Base-by-base conservation (phyloP, 768 basidiomycete genomes). In the Leccinum rimulosum region DNA sequence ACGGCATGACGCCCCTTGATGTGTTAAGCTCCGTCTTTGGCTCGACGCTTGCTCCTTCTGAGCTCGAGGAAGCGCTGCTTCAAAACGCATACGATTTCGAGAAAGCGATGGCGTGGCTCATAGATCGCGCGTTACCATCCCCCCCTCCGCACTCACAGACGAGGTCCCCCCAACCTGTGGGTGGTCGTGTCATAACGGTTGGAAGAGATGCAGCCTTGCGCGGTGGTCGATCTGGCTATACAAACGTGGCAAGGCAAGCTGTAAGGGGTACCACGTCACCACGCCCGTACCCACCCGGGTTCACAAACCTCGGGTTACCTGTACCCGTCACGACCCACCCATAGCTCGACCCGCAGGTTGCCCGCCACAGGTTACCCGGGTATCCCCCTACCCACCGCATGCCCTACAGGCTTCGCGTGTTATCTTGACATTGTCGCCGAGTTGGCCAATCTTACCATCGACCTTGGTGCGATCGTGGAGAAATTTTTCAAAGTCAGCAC, bases 1-100 rank as follows among this genome's bases (percentile, higher is more conserved):
- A 92, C 70, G 94, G 94, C 48, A 96, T 99, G 93, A 96, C 96
- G 1, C 97, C 97, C 1, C 89, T 99, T 66, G 97, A 99, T 66
- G 94, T 98, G 47, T 87, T 99, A 19, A 86, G 84, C 69, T 94
- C 92, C 47, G 92, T 99, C 40, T 99, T 99, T 70, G 93, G 91
- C 15, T 88, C 93, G 2, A 86, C 93, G 2, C 81, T 99, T 10
- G 88, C 95, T 0, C 88, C 93, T 3, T 88, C 88, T 3, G 94
- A 98, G 69, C 80, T 99, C 7, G 96, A 98, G 74, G 95, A 98
- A 56, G 96, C 96, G 0, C 81, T 99, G 2, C 84, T 86, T 7
- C 80, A 84, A 50, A 91, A 93, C 64, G 93, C 86, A 3, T 99
- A 92, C 70, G 96, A 99, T 66, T 98, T 99, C 71, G 97, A 99